Conservation (phyloP, 2,329 filamentous ascomycete genomes). For the Sporothrix pseudoabietina region DNA sequence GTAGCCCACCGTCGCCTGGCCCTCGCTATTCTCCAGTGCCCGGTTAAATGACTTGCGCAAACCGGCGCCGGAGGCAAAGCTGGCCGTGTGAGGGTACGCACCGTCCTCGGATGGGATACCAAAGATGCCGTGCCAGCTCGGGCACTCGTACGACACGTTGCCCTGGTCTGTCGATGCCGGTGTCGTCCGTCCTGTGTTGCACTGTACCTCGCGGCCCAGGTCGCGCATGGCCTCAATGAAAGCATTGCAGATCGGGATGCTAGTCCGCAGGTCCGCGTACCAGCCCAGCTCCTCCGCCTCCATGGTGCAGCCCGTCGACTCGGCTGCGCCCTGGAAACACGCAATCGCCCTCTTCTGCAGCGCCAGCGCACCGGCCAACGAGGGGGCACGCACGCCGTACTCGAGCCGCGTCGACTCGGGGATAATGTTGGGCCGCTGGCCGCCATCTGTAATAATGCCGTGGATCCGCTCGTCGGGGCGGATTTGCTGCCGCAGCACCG, state of each 20-base stretch:
- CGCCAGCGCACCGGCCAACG: conserved; percentile 41
- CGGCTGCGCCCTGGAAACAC: conserved; percentile 43
- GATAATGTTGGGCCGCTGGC: conserved; percentile 45
- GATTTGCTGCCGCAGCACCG: conserved; percentile 51
- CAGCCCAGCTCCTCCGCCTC: conserved; percentile 38
- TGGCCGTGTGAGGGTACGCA: conserved; percentile 27
- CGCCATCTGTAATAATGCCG: conserved; percentile 48
- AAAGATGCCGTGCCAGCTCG: conserved; percentile 50
- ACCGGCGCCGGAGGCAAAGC: conserved; percentile 27
- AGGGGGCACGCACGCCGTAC: conserved; percentile 49
- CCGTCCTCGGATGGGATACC: conserved; percentile 28
- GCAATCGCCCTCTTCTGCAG: conserved; percentile 39
- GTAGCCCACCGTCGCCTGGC: conserved; percentile 28
- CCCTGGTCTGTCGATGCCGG: conserved; percentile 60
- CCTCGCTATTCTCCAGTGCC: conserved; percentile 28
- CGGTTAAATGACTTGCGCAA: conserved; percentile 26
- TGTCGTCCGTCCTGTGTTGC: conserved; percentile 44
- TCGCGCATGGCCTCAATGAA: conserved; percentile 37
- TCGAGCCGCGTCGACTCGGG: conserved; percentile 44
- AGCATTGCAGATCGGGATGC: conserved; percentile 49
- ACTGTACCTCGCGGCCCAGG: conserved; percentile 36
- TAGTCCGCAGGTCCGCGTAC: conserved; percentile 41
- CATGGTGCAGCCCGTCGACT: conserved; percentile 42
- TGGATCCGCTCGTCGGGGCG: conserved; percentile 52
- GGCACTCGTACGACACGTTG: conserved; percentile 48